A percentile compares a stretch with the other conserved stretches of the same genome.
These are phyloP conservation scores for Nigrograna mackinnonii DNA, from an alignment of 2,329 filamentous ascomycete species.

Conservation along the genomic window DNA sequence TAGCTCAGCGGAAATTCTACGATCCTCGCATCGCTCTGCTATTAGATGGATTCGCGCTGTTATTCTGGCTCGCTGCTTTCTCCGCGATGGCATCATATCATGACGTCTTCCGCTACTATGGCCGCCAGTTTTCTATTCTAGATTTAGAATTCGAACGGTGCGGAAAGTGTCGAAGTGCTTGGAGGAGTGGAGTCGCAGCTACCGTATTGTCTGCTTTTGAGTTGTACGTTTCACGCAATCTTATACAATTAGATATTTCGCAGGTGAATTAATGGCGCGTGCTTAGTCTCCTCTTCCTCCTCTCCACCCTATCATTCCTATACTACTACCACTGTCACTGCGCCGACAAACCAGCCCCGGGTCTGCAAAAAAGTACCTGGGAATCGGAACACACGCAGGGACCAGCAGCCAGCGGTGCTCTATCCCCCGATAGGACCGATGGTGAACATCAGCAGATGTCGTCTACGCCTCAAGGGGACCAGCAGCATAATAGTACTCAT, in stretches of 20 bases:
- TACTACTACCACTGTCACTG: constrained; percentile 25
- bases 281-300: constrained; percentile 21
- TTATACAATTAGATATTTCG: constrained; percentile 3
- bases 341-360: constrained; percentile 7
- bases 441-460: too few relatives aligned
- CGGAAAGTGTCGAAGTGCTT: constrained; percentile 13
- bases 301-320: constrained; percentile 17
- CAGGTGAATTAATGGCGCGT: not conserved
- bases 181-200: constrained; percentile 17
- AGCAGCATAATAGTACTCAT: too few relatives aligned
- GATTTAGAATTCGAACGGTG: constrained; percentile 7
- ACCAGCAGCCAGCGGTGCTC: too few relatives aligned
- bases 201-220: constrained; percentile 19
- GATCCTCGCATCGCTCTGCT: constrained; percentile 18
- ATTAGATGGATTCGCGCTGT: constrained; percentile 14
- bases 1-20: constrained; percentile 18
- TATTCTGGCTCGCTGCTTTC: constrained; percentile 24
- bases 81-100: constrained; percentile 20
- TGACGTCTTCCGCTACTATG: constrained; percentile 15
- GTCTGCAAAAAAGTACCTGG: constrained; percentile 1
- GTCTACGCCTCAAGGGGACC: too few relatives aligned
- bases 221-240: constrained; percentile 20
- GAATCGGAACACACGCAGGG: too few relatives aligned
- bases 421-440: too few relatives aligned
- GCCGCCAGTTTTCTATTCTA: not conserved